phyloP scores from a whole-genome alignment of 2,329 filamentous ascomycete genomes.

The Iodosphaeria phyllophila region DNA sequence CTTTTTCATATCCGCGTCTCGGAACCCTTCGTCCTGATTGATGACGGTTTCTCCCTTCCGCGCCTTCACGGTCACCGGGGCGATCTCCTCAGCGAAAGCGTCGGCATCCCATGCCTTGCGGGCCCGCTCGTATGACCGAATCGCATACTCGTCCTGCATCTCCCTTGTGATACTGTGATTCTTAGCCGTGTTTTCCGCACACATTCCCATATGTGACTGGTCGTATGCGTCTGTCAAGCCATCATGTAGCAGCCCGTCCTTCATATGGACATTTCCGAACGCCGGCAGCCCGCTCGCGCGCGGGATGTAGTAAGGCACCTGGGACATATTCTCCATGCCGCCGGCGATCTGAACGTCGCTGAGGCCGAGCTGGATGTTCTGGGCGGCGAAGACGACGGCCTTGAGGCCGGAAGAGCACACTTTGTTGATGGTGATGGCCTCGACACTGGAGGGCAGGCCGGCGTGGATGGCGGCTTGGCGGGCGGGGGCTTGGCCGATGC shows the following conservation, averaged over 20 bases:
- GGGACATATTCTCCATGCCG: constrained; percentile 96
- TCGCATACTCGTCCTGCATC: constrained; percentile 81
- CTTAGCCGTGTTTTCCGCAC: constrained; percentile 86
- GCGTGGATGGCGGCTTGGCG: constrained; percentile 82
- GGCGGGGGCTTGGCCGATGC: constrained; percentile 76
- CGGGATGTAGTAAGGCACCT: constrained; percentile 77
- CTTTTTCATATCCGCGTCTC: constrained; percentile 75
- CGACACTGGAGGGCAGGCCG: constrained; percentile 60
- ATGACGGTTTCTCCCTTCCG: constrained; percentile 71
- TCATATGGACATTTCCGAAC: constrained; percentile 73
- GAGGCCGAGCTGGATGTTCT: constrained; percentile 85
- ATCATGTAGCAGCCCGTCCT: constrained; percentile 88
- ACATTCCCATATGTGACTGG: constrained; percentile 95
- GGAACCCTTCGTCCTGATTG: constrained; percentile 73
- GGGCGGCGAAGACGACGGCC: constrained; percentile 73
- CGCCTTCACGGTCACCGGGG: constrained; percentile 65
- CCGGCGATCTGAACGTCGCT: constrained; percentile 80
- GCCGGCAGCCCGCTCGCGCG: constrained; percentile 65
- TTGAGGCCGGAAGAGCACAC: constrained; percentile 94
- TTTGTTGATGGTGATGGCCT: constrained; percentile 92
- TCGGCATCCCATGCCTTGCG: constrained; percentile 75
- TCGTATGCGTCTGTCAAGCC: constrained; percentile 94
- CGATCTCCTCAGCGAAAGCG: constrained; percentile 78
- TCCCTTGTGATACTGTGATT: constrained; percentile 65
- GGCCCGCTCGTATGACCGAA: constrained; percentile 73